Percentiles rank a stretch among this genome's conserved stretches.
Evolutionary conservation across 768 basidiomycete genomes (phyloP).

Genomic region (Podaxis mareebaensis): DNA sequence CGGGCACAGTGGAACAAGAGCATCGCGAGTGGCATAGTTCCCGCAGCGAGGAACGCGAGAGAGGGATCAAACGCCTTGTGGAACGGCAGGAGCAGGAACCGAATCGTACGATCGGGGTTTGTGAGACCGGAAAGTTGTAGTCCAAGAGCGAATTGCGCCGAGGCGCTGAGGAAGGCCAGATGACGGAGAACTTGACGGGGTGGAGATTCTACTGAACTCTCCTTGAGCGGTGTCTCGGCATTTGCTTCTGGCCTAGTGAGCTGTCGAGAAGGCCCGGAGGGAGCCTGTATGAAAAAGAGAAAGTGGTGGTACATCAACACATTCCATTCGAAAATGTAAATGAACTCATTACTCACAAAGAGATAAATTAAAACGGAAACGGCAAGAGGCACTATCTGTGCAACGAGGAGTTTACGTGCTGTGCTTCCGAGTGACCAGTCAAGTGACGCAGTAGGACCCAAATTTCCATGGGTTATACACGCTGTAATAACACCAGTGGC

Average conservation of each 20-base stretch:
- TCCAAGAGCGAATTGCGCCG: conserved; percentile 53
- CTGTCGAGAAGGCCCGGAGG: conserved; percentile 9
- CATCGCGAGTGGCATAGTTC: conserved; percentile 49
- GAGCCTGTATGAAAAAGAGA: neutral
- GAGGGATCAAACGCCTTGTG: conserved; percentile 56
- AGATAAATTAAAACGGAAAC: conserved; percentile 29
- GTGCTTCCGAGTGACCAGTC: conserved; percentile 44
- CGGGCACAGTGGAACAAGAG: conserved; percentile 44
- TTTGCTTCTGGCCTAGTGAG: conserved; percentile 11
- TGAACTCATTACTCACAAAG: conserved; percentile 19
- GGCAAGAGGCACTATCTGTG: conserved; percentile 41
- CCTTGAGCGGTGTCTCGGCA: conserved; percentile 16
- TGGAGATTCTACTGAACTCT: conserved; percentile 12
- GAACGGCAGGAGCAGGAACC: conserved; percentile 53
- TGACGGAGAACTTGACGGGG: conserved; percentile 31
- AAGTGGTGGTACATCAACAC: neutral
- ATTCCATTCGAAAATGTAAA: neutral
- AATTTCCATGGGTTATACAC: conserved; percentile 35
- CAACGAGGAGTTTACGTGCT: conserved; percentile 35
- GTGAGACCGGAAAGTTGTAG: conserved; percentile 55
- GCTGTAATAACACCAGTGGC: conserved; percentile 47
- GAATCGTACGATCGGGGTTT: conserved; percentile 47
- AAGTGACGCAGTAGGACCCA: conserved; percentile 29
- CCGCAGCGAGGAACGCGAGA: conserved; percentile 51
- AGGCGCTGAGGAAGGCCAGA: conserved; percentile 41